These are phyloP conservation scores for Chara braunii DNA, from an alignment of 139 green algal genomes.

Conservation along the genomic window DNA sequence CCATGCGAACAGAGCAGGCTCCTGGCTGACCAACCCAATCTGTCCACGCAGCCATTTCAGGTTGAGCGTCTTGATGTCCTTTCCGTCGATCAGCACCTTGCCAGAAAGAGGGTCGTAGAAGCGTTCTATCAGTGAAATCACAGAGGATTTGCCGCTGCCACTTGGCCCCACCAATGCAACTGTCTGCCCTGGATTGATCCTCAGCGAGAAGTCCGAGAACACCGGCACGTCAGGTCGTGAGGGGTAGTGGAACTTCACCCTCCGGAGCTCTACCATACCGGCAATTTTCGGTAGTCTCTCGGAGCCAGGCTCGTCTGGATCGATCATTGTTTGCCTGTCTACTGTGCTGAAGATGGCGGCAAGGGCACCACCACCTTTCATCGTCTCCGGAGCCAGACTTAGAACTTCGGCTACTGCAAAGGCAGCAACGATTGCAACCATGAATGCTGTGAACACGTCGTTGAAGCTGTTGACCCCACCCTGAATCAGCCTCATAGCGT, in stretches of 20 bases:
- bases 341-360: neutral
- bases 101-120: constrained; percentile 71
- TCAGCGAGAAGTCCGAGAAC: constrained; percentile 26
- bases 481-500: too few species aligned
- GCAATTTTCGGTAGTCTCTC: neutral
- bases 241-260: constrained; percentile 35
- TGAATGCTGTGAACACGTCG: too few species aligned
- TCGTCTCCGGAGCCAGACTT: neutral
- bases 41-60: constrained; percentile 65
- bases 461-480: too few species aligned
- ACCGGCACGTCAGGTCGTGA: constrained; percentile 28
- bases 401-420: too few species aligned
- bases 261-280: constrained; percentile 23
- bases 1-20: constrained; percentile 69
- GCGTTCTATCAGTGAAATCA: constrained; percentile 81
- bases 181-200: constrained; percentile 47
- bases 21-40: constrained; percentile 79
- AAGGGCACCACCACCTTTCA: neutral
- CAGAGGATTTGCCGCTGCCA: constrained; percentile 74
- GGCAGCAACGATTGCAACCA: too few species aligned
- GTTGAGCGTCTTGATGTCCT: constrained; percentile 58
- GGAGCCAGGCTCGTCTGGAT: neutral
- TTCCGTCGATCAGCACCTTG: constrained; percentile 67
- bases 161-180: constrained; percentile 77
- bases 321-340: neutral